These are phyloP conservation scores for Seiridium unicorne DNA, from an alignment of 2,329 filamentous ascomycete genomes.

Conservation along the genomic window DNA sequence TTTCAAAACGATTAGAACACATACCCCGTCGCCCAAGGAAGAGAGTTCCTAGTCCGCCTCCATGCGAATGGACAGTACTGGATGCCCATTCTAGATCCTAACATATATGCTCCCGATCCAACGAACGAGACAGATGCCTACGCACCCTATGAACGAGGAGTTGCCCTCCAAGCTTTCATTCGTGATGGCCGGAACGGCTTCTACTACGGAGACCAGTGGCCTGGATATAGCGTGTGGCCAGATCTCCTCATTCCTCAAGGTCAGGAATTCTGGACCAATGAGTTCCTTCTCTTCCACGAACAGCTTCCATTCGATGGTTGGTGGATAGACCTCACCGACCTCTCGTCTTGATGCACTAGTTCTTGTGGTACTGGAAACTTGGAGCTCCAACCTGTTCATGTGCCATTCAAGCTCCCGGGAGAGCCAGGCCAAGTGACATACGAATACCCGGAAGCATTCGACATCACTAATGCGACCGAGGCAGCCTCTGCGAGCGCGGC, in stretches of 20 bases:
- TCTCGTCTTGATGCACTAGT: conserved; percentile 65
- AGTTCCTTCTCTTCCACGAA: conserved; percentile 58
- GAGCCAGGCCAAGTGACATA: conserved; percentile 59
- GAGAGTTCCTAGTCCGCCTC: conserved; percentile 58
- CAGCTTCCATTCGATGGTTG: conserved; percentile 49
- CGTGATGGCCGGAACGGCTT: conserved; percentile 44
- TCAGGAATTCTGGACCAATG: conserved; percentile 65
- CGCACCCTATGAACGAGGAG: conserved; percentile 60
- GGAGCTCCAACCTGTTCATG: conserved; percentile 66
- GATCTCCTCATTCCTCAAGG: conserved; percentile 65
- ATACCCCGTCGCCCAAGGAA: conserved; percentile 57
- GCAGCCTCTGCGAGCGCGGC: conserved; percentile 55
- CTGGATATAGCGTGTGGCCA: conserved; percentile 68
- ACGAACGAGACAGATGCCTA: conserved; percentile 64
- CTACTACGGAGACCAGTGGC: conserved; percentile 70
- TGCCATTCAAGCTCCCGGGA: conserved; percentile 63
- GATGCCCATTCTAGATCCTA: conserved; percentile 72
- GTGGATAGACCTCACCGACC: conserved; percentile 60
- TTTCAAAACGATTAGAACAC: conserved; percentile 60
- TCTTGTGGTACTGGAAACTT: conserved; percentile 67
- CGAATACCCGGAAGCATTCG: conserved; percentile 68
- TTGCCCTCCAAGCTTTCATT: conserved; percentile 50
- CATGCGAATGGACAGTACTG: conserved; percentile 67
- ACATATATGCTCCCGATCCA: conserved; percentile 68
- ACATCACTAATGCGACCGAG: conserved; percentile 66